Evolutionary conservation across 2,329 filamentous ascomycete genomes (phyloP).

Genomic region (Nigrograna mackinnonii): DNA sequence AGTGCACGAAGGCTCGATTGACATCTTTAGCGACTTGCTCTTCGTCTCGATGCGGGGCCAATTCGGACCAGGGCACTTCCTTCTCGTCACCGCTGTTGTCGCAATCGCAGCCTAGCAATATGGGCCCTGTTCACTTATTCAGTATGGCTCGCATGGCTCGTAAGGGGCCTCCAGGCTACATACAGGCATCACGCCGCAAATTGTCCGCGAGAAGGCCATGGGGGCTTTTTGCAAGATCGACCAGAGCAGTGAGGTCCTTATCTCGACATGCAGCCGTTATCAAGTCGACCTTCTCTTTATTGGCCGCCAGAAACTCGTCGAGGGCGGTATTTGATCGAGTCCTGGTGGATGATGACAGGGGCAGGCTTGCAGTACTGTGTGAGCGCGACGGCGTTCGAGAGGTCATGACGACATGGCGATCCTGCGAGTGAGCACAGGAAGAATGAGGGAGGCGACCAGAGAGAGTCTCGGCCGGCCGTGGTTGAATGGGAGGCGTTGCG

Average conservation of each 20-base stretch:
- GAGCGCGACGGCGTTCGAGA: conserved; percentile 27
- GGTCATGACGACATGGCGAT: conserved; percentile 24
- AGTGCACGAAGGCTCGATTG: conserved; percentile 95
- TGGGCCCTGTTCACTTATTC: conserved; percentile 58
- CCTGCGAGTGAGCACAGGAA: no score
- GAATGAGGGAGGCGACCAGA: no score
- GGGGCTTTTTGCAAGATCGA: conserved; percentile 45
- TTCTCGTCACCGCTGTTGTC: conserved; percentile 8
- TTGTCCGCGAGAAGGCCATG: conserved; percentile 53
- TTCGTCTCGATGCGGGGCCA: conserved; percentile 83
- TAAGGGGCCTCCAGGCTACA: conserved; percentile 42
- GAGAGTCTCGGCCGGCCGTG: no score
- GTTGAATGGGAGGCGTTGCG: no score
- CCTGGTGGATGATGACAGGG: background rate
- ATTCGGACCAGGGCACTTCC: conserved; percentile 57
- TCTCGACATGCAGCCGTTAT: conserved; percentile 48
- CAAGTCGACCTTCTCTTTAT: conserved; percentile 20
- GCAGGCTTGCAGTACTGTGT: conserved; percentile 30
- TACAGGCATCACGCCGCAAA: conserved; percentile 77
- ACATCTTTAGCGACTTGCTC: conserved; percentile 92
- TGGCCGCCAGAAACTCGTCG: background rate
- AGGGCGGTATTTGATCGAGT: no score
- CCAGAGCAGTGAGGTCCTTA: conserved; percentile 43
- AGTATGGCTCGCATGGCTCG: conserved; percentile 14
- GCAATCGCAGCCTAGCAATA: conserved; percentile 51